These are phyloP conservation scores for Triticum urartu DNA, from an alignment of 176 grass and related monocot genomes.

Conservation along the genomic window DNA sequence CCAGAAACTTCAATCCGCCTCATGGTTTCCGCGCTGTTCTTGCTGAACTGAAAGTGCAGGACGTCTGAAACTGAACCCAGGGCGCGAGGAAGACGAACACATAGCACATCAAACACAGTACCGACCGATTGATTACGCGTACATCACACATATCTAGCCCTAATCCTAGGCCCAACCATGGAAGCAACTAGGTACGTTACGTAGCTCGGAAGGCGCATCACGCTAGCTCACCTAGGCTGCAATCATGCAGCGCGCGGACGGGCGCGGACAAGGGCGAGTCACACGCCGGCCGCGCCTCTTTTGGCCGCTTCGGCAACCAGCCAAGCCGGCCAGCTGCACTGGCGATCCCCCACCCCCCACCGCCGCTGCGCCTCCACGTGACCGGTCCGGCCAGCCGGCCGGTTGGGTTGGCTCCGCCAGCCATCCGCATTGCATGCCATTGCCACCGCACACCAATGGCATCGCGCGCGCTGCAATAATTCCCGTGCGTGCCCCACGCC, in stretches of 20 bases:
- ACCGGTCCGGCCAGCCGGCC: constrained; percentile 2
- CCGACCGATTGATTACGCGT: not conserved
- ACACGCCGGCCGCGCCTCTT: constrained; percentile 41
- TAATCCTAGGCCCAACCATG: not conserved
- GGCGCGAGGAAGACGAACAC: not conserved
- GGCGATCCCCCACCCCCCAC: not conserved
- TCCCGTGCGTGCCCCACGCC: not conserved
- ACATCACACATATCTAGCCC: not conserved
- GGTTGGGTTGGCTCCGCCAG: not conserved
- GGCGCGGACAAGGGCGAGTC: constrained; percentile 41
- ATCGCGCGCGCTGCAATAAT: constrained; percentile 17
- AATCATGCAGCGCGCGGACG: constrained; percentile 11
- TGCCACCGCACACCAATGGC: constrained; percentile 27
- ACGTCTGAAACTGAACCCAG: not conserved
- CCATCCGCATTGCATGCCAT: constrained; percentile 1
- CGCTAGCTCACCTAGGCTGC: not conserved
- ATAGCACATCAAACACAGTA: too few species aligned
- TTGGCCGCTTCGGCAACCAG: constrained; percentile 42
- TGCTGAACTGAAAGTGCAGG: not conserved
- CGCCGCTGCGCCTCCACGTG: constrained; percentile 42
- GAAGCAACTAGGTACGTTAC: not conserved
- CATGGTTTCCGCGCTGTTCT: not conserved
- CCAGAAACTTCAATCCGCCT: not conserved
- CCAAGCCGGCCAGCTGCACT: constrained; percentile 24
- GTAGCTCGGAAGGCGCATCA: not conserved